Percentiles rank a stretch among this genome's conserved stretches.
Conservation (phyloP, 2,329 filamentous ascomycete species). For the Colletotrichum falcatum region DNA sequence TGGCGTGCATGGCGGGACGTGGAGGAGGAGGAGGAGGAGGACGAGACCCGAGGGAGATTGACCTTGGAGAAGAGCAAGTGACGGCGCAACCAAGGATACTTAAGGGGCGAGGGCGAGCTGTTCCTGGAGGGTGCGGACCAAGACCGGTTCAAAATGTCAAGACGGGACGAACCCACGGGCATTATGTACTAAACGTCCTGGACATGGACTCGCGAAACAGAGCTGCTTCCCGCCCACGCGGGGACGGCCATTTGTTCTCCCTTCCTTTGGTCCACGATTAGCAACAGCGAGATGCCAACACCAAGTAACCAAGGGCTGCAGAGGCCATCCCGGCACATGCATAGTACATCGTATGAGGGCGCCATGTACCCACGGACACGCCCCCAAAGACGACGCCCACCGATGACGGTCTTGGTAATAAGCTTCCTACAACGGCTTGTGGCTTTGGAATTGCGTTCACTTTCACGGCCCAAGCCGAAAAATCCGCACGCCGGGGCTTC, state of each 20-base stretch:
- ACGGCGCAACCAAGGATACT: conserved; percentile 4
- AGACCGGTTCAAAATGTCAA: background rate
- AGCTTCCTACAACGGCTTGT: conserved; percentile 37
- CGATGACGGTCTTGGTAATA: conserved; percentile 33
- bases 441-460: conserved; percentile 8
- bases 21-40: background rate
- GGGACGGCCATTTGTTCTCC: conserved; percentile 7
- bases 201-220: conserved; percentile 20
- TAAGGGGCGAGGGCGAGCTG: conserved; percentile 18
- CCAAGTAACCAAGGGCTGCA: too few relatives aligned
- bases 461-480: background rate
- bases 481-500: conserved; percentile 11
- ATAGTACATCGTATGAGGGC: background rate
- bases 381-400: background rate
- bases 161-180: conserved; percentile 34
- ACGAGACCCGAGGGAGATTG: too few relatives aligned
- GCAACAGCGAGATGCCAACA: conserved; percentile 6
- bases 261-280: conserved; percentile 23
- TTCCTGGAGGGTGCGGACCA: conserved; percentile 7
- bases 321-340: conserved; percentile 1
- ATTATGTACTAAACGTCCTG: conserved; percentile 29
- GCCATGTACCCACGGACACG: background rate
- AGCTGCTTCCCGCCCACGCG: too few relatives aligned
- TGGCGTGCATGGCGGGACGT: conserved; percentile 28
- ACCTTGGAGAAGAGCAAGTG: background rate